A percentile compares a stretch with the other conserved stretches of the same genome.
These are phyloP conservation scores for Candida ascalaphidarum DNA, from an alignment of 805 yeast genomes.

Conservation along the genomic window DNA sequence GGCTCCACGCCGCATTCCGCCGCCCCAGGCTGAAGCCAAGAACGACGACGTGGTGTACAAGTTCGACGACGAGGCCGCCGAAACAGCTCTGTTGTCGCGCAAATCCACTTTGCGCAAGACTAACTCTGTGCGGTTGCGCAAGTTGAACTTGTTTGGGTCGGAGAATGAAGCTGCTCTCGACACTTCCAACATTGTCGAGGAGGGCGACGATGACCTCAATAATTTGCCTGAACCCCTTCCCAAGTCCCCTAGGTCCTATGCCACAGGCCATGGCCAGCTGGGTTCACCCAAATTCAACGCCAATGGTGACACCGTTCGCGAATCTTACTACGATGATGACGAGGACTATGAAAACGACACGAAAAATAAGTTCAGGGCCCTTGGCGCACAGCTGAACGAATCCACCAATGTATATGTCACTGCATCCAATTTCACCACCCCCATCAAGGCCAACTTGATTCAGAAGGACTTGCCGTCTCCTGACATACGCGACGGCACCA, in stretches of 20 bases:
- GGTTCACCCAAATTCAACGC: slow-evolving; percentile 1
- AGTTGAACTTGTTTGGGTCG: slow-evolving; percentile 21
- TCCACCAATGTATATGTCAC: slow-evolving; percentile 12
- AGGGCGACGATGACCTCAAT: slow-evolving; percentile 5
- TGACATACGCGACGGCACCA: too few relatives aligned
- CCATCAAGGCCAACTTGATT: slow-evolving; percentile 1
- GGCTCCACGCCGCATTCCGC: slow-evolving; percentile 1
- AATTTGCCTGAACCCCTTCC: neutral
- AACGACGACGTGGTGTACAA: slow-evolving; percentile 23
- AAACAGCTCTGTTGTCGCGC: slow-evolving; percentile 21
- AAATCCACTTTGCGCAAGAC: slow-evolving; percentile 31
- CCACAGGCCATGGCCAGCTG: neutral
- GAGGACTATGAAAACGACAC: neutral
- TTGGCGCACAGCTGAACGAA: slow-evolving; percentile 6
- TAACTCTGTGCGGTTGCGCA: slow-evolving; percentile 32
- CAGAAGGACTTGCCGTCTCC: too few relatives aligned
- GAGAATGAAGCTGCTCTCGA: slow-evolving; percentile 5
- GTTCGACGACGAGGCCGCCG: slow-evolving; percentile 19
- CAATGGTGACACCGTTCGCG: slow-evolving; percentile 7
- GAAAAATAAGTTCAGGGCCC: slow-evolving; percentile 7
- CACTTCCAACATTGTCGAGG: slow-evolving; percentile 10
- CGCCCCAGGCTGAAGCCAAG: slow-evolving; percentile 5
- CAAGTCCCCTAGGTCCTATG: neutral
- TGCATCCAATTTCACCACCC: slow-evolving; percentile 10
- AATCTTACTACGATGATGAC: slow-evolving; percentile 1